Percentiles rank a stretch among this genome's conserved stretches.
phyloP scores from a whole-genome alignment of 352 stramenopile species.

The Phytophthora hibernalis region DNA sequence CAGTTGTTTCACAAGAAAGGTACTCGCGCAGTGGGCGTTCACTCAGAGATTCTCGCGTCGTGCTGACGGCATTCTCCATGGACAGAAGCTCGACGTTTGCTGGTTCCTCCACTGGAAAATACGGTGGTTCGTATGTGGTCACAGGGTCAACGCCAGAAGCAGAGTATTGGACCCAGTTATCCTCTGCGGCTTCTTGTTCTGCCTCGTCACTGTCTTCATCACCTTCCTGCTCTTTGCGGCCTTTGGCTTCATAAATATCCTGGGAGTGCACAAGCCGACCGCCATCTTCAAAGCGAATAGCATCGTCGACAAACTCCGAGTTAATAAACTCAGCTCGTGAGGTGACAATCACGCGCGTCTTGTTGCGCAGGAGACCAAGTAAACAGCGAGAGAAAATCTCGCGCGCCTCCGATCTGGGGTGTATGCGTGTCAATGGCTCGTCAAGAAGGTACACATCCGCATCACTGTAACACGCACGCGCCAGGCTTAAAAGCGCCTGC shows the following conservation, averaged over 20 bases:
- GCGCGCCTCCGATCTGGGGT: constrained; percentile 67
- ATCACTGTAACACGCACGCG: constrained; percentile 88
- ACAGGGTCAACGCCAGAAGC: constrained; percentile 35
- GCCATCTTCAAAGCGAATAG: constrained; percentile 61
- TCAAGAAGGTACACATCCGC: constrained; percentile 79
- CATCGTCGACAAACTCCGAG: constrained; percentile 66
- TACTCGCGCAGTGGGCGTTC: constrained; percentile 41
- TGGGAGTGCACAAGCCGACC: constrained; percentile 52
- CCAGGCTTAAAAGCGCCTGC: constrained; percentile 78
- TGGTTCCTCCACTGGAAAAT: constrained; percentile 21
- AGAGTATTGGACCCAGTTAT: constrained; percentile 43
- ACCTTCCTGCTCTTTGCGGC: constrained; percentile 20
- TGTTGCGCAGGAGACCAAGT: constrained; percentile 62
- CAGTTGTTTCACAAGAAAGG: constrained; percentile 33
- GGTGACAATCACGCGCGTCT: constrained; percentile 76
- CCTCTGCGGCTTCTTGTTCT: constrained; percentile 23
- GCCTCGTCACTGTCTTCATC: constrained; percentile 37
- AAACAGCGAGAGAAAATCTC: constrained; percentile 89
- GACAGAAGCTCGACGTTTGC: constrained; percentile 30
- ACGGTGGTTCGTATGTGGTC: constrained; percentile 11
- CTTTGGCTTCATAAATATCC: constrained; percentile 41
- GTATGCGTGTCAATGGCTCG: constrained; percentile 55
- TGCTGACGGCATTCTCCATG: constrained; percentile 58
- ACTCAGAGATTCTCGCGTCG: constrained; percentile 23
- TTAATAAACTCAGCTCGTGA: constrained; percentile 72